These are phyloP conservation scores for Suillus americanus DNA, from an alignment of 768 basidiomycete species.

Conservation along the genomic window DNA sequence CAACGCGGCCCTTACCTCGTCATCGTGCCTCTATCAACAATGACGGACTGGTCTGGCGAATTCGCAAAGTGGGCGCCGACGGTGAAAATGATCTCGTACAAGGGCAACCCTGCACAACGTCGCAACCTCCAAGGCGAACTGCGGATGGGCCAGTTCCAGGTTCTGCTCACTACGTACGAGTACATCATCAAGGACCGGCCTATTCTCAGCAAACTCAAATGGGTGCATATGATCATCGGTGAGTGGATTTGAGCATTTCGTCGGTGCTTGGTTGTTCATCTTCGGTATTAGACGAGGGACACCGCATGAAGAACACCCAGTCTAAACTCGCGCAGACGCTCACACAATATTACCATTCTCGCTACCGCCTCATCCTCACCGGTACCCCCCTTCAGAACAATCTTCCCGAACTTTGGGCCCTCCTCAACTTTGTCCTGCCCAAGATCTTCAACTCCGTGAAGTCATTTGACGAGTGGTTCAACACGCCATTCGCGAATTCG, in stretches of 20 bases:
- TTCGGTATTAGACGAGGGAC: constrained; percentile 75
- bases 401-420: constrained; percentile 91
- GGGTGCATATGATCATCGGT: constrained; percentile 98
- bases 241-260: constrained; percentile 17
- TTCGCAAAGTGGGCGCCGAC: constrained; percentile 96
- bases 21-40: constrained; percentile 92
- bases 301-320: constrained; percentile 96
- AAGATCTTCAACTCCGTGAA: constrained; percentile 99
- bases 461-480: constrained; percentile 99
- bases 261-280: background rate
- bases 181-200: constrained; percentile 99
- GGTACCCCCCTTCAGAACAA: constrained; percentile 98
- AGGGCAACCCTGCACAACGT: constrained; percentile 86
- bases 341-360: constrained; percentile 89
- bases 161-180: constrained; percentile 92
- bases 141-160: constrained; percentile 83
- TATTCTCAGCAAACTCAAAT: constrained; percentile 84
- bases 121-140: constrained; percentile 76
- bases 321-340: constrained; percentile 89
- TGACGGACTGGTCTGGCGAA: constrained; percentile 97
- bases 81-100: constrained; percentile 81
- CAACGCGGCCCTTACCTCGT: constrained; percentile 95
- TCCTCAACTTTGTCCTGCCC: constrained; percentile 92
- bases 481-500: constrained; percentile 98
- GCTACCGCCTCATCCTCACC: constrained; percentile 90